Conservation (phyloP, 169 alveolate species). For the Plasmodium vivax region DNA sequence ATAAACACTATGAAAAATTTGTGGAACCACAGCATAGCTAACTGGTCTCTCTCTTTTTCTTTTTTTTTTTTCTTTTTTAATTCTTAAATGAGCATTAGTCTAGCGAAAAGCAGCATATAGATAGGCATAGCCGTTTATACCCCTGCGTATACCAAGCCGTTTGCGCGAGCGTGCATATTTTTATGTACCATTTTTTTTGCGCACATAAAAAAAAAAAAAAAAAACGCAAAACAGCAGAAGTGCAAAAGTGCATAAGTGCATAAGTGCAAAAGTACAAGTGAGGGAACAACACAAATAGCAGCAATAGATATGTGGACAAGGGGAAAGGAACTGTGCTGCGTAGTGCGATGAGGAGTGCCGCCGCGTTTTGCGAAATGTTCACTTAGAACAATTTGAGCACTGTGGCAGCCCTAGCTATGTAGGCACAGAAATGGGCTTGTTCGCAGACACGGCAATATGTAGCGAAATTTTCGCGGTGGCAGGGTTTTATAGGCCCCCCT, state of each 20-base stretch:
- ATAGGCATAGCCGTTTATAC: background rate
- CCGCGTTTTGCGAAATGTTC: background rate
- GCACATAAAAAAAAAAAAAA: background rate
- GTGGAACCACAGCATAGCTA: conserved; percentile 68
- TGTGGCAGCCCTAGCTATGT: background rate
- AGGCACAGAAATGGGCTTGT: background rate
- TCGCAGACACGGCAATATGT: background rate
- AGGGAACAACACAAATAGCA: background rate
- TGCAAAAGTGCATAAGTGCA: too few species aligned
- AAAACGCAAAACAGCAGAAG: background rate
- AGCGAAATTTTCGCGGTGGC: background rate
- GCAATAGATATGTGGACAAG: background rate
- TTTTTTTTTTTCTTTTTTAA: background rate
- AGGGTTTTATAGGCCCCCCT: background rate
- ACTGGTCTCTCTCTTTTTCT: conserved; percentile 14
- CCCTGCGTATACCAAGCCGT: background rate
- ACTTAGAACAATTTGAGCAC: background rate
- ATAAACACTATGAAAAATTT: conserved; percentile 62
- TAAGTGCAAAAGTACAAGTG: too few species aligned
- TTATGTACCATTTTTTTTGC: background rate
- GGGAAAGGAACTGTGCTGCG: background rate
- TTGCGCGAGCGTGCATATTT: background rate
- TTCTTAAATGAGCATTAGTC: background rate
- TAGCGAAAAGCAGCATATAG: background rate
- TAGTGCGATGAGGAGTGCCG: background rate